phyloP scores from a whole-genome alignment of 345 rosid species.

The Eutrema heterophyllum region DNA sequence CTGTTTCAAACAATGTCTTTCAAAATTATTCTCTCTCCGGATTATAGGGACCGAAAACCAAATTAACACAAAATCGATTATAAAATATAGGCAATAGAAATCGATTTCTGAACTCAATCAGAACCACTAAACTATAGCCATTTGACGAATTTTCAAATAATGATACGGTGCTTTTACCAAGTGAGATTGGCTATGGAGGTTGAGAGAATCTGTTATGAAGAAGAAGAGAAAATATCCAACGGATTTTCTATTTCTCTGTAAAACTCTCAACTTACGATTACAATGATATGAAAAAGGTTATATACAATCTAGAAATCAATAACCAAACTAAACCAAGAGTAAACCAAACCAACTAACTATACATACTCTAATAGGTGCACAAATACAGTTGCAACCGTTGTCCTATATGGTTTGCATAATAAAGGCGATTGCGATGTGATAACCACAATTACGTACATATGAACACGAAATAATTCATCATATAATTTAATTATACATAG shows the following conservation, averaged over 20 bases:
- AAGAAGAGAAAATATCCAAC: no score
- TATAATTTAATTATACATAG: neutral
- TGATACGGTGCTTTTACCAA: no score
- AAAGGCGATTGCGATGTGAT: constrained; percentile 19
- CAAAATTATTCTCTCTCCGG: neutral
- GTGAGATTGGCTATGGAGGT: no score
- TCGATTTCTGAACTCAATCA: neutral
- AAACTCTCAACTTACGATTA: no score
- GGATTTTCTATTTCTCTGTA: no score
- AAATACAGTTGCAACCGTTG: constrained; percentile 27
- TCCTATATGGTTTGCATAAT: neutral
- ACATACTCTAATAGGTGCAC: no score
- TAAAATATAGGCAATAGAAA: neutral
- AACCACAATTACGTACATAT: constrained; percentile 7
- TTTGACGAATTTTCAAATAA: neutral
- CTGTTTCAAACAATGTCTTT: constrained; percentile 23
- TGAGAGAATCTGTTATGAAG: no score
- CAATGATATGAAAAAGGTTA: no score
- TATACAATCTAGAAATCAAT: no score
- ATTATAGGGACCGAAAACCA: neutral
- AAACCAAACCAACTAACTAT: no score
- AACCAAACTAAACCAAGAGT: no score
- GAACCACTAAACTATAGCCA: constrained; percentile 4
- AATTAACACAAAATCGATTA: neutral
- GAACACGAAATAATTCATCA: neutral